Evolutionary conservation across 495 filamentous ascomycete species (phyloP).

Genomic region (Immersiella caudata): DNA sequence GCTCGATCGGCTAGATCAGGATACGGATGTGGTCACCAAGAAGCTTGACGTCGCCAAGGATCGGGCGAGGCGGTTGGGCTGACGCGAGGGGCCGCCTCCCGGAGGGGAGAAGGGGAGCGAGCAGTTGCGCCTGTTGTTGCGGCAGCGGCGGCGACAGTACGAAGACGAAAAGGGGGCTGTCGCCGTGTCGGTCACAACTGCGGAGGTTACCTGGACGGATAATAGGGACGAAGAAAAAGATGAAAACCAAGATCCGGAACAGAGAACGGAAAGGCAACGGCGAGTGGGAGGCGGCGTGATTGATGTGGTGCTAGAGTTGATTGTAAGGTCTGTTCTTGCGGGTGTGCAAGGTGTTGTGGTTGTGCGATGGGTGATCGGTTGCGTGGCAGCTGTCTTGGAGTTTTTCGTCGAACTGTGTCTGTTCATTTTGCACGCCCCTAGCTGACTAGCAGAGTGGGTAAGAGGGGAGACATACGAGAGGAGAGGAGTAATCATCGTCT

Average conservation of each 20-base stretch:
- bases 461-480: background rate
- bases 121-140: background rate
- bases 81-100: constrained; percentile 29
- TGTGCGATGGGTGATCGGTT: constrained; percentile 31
- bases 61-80: constrained; percentile 69
- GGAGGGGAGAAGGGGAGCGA: constrained; percentile 1
- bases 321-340: constrained; percentile 31
- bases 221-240: constrained; percentile 16
- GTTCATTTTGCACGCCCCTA: constrained; percentile 28
- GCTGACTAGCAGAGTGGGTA: constrained; percentile 8
- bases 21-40: constrained; percentile 68
- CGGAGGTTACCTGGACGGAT: constrained; percentile 6
- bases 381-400: constrained; percentile 30
- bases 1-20: constrained; percentile 73
- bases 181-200: background rate
- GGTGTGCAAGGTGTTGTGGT: constrained; percentile 32
- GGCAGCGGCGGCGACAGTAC: background rate
- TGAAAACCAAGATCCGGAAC: background rate
- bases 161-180: background rate
- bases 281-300: constrained; percentile 19
- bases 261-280: constrained; percentile 10
- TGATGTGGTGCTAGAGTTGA: constrained; percentile 31
- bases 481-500: background rate
- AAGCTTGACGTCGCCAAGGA: constrained; percentile 87
- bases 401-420: constrained; percentile 37